Base-by-base conservation (phyloP, 1,284 basidiomycete genomes). In the Apiotrichum montevideense region DNA sequence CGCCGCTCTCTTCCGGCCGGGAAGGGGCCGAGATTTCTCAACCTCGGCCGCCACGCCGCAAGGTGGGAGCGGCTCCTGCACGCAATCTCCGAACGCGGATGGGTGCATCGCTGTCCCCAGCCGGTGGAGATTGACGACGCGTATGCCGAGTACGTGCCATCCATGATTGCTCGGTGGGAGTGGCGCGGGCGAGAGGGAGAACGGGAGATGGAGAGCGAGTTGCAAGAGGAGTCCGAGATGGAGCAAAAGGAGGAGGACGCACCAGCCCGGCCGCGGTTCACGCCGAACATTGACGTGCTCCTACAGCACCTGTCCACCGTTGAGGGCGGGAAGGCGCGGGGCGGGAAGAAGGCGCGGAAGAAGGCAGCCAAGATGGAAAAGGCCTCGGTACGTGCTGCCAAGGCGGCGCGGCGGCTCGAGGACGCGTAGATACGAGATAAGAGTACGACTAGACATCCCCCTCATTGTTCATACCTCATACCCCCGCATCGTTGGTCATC, bases 11-110 rank as follows among this genome's bases (percentile, higher is more conserved):
- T 14, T 8, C 10, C 41, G 6, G 11, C 8, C 11, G 7, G 50
- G 4, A 32, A 46, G 11, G 9, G 39, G 15, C 32, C 52, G 4
- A 29, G 21, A 3, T 59, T 54, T 21, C 13, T 39, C 32, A 51
- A 56, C 34, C 33, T 56, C 14, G 58, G 58, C 3, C 33, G 39
- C 2, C 34, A 56, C 29, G n/a, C 35, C 42, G n/a, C 44, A 21
- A 51, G 58, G 13, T 59, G 54, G 55, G 45, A 56, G 11, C 35
- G 44, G 6, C 35, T 43, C 35, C 32, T 56, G 40, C 46, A 56
- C 51, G 21, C 9, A 9, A 7, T 54, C 14, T 34, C 14, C 6
- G 29, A 46, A n/a, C 43, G 47, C 15, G 58, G 58, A 2, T 59
- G 58, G 58, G 54, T 39, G 10, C 21, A 21, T 21, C 21, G 21